Evolutionary conservation across 2,329 filamentous ascomycete species (phyloP), one percentile per base, ranked within the genome.

Genomic region (Lithohypha guttulata): DNA sequence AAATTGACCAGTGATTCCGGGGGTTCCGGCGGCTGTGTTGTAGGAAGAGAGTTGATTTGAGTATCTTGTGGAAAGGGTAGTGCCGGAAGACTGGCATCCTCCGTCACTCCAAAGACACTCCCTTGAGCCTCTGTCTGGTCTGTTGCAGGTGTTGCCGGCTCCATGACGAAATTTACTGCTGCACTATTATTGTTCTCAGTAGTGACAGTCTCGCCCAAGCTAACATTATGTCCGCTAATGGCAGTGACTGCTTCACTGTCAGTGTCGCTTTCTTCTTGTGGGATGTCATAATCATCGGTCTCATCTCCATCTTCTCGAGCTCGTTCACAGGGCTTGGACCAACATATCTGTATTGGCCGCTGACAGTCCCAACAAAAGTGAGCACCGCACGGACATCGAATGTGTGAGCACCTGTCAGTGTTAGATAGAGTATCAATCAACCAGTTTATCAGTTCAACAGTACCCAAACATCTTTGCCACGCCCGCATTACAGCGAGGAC

Each of bases 291-390:
- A 27, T 46, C 39, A 31, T 48, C 42, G 22, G 45, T 38, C 15
- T 44, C 38, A 32, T 46, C 22, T 20, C 51, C 44, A 28, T 48
- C 36, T n/a, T 45, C 25, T 42, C 47, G 32, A 4, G 17, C 21
- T 13, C 22, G 9, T 21, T 17, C 15, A 39, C 51, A 53, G 14
- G 37, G 43, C 15, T 45, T 27, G 3, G 36, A 3, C 8, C 42
- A 34, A 42, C 61, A 65, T 1, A 53, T 44, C 2, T 60, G 50
- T 4, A 60, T 56, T 1, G 56, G 48, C 18, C 46, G 34, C 23
- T 55, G 40, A 39, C 69, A 73, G 6, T 49, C 46, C 59, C 63
- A 73, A 51, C 69, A 73, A 52, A 64, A 72, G 35, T 69, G 61
- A 6, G 64, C 64, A 9, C 68, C 66, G 39, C 69, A 72, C 10